phyloP scores from a whole-genome alignment of 148 eudicot species.

The Dianthus caryophyllus region DNA sequence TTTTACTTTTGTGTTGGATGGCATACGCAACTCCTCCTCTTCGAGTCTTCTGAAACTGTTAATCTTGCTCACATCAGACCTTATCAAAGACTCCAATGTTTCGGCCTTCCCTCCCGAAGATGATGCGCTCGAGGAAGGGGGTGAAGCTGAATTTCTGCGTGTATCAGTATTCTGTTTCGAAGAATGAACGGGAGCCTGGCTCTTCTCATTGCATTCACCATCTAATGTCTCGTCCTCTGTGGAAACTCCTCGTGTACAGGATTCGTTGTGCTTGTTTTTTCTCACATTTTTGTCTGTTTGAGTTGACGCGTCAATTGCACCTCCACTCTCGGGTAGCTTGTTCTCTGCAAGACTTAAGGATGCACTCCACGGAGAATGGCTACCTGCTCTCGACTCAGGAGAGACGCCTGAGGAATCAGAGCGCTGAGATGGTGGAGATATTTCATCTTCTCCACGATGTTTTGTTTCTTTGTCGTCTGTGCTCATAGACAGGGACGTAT shows the following conservation, averaged over 20 bases:
- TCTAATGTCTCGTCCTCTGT: slow-evolving; percentile 64
- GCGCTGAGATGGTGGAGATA: slow-evolving; percentile 57
- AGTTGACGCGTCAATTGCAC: slow-evolving; percentile 82
- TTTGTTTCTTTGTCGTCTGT: slow-evolving; percentile 55
- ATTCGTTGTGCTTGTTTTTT: slow-evolving; percentile 39
- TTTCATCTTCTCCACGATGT: slow-evolving; percentile 59
- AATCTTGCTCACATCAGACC: slow-evolving; percentile 72
- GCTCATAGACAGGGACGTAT: slow-evolving; percentile 70
- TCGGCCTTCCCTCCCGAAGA: slow-evolving; percentile 71
- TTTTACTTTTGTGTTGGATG: slow-evolving; percentile 53
- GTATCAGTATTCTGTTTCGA: slow-evolving; percentile 36
- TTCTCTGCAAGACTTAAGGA: slow-evolving; percentile 65
- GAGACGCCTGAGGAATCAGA: slow-evolving; percentile 60
- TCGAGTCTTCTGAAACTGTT: slow-evolving; percentile 62
- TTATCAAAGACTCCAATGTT: slow-evolving; percentile 79
- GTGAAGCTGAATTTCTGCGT: slow-evolving; percentile 39
- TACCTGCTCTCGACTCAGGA: slow-evolving; percentile 59
- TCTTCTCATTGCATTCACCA: slow-evolving; percentile 31
- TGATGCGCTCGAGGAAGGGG: slow-evolving; percentile 59
- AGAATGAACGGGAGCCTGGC: slow-evolving; percentile 19
- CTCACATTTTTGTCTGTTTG: slow-evolving; percentile 66
- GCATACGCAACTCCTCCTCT: slow-evolving; percentile 39
- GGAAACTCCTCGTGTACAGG: slow-evolving; percentile 76
- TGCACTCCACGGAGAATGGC: slow-evolving; percentile 57
- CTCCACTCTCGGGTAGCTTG: slow-evolving; percentile 54